These are phyloP conservation scores for Monoraphidium neglectum DNA, from an alignment of 139 green algal species.

Conservation along the genomic window DNA sequence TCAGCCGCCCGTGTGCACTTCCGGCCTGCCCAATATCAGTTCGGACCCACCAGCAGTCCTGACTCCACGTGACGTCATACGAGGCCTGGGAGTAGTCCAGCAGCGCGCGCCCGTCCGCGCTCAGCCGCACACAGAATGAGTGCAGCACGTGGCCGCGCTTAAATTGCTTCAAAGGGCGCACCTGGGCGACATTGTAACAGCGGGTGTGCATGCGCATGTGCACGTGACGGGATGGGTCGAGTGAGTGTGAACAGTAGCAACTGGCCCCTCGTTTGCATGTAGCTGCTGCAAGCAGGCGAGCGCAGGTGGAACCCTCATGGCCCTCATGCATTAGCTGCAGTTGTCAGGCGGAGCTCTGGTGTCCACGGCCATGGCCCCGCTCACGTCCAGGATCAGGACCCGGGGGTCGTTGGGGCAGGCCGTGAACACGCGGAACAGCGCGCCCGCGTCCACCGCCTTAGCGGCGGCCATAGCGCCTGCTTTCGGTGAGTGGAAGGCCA, in stretches of 20 bases:
- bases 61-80: slow-evolving; percentile 22
- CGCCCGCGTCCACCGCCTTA: slow-evolving; percentile 45
- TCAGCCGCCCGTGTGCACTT: too few species aligned
- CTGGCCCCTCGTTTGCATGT: slow-evolving; percentile 43
- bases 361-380: too few species aligned
- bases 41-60: slow-evolving; percentile 24
- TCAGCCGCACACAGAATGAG: slow-evolving; percentile 55
- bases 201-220: background rate
- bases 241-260: background rate
- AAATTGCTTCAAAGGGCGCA: background rate
- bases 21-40: too few species aligned
- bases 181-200: background rate
- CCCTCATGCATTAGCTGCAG: background rate
- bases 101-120: slow-evolving; percentile 54
- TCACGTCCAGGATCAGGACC: slow-evolving; percentile 59
- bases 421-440: slow-evolving; percentile 60
- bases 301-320: background rate
- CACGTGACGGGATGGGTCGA: background rate
- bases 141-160: background rate
- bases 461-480: too few species aligned
- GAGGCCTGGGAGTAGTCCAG: slow-evolving; percentile 35
- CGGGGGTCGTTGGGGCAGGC: slow-evolving; percentile 51
- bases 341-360: background rate
- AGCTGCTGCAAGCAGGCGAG: slow-evolving; percentile 57
- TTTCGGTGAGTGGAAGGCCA: too few species aligned